Evolutionary conservation across 2,329 filamentous ascomycete species (phyloP).

Genomic region (Epichloe festucae): DNA sequence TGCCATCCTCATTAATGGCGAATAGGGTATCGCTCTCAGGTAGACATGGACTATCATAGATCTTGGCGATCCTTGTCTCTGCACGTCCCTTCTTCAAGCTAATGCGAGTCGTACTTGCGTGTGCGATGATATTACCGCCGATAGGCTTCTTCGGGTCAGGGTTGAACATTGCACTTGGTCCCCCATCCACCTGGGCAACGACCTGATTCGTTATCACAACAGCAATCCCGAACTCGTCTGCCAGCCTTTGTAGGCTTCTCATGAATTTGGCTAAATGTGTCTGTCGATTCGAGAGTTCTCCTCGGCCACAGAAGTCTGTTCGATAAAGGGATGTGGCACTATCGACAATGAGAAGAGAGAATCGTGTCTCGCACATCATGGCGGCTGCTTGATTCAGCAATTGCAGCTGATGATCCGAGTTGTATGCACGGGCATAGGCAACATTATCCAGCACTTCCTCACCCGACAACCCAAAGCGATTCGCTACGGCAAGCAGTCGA

Average conservation of each 20-base stretch:
- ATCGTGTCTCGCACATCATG: conserved; percentile 99
- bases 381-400: conserved; percentile 86
- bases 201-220: conserved; percentile 99
- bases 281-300: conserved; percentile 88
- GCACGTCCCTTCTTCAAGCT: conserved; percentile 91
- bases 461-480: conserved; percentile 84
- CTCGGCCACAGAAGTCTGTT: conserved; percentile 93
- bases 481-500: conserved; percentile 78
- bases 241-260: conserved; percentile 67
- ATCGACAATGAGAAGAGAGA: conserved; percentile 90
- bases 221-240: conserved; percentile 83
- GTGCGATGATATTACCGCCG: conserved; percentile 96
- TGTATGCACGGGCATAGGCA: conserved; percentile 94
- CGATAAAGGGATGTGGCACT: conserved; percentile 91
- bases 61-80: conserved; percentile 96
- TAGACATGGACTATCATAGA: conserved; percentile 94
- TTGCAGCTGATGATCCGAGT: conserved; percentile 94
- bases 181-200: conserved; percentile 93
- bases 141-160: conserved; percentile 99
- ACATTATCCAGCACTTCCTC: conserved; percentile 98
- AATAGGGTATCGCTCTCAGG: conserved; percentile 95
- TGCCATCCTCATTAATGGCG: conserved; percentile 93
- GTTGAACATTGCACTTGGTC: conserved; percentile 96
- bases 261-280: conserved; percentile 82
- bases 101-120: conserved; percentile 87